Evolutionary conservation across 2,329 filamentous ascomycete species (phyloP).

Genomic region (Thelonectria blattea): DNA sequence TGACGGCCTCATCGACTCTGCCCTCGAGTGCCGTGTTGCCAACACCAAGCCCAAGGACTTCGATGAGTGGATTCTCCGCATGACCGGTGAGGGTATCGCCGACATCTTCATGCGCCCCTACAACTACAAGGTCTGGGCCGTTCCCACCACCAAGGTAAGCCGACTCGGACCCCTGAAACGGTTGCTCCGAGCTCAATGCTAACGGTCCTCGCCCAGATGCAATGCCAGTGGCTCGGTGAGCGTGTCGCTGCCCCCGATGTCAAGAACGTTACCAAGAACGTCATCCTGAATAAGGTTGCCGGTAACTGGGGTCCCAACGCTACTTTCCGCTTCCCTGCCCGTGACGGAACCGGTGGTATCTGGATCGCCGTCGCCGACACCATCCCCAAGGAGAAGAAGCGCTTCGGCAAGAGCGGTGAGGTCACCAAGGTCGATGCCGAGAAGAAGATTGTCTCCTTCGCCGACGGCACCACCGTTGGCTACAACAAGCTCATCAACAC

Average conservation of each 20-base stretch:
- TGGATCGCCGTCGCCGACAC: conserved; percentile 98
- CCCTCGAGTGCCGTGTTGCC: conserved; percentile 82
- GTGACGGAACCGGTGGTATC: conserved; percentile 95
- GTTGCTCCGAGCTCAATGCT: conserved; percentile 3
- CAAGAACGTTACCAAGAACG: conserved; percentile 92
- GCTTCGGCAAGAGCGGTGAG: conserved; percentile 83
- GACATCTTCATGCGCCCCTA: conserved; percentile 99
- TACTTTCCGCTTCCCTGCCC: conserved; percentile 96
- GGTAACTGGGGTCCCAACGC: conserved; percentile 98
- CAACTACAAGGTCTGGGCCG: conserved; percentile 99
- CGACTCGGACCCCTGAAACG: background rate
- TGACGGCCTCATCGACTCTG: conserved; percentile 94
- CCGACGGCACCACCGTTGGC: conserved; percentile 84
- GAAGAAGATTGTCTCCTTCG: conserved; percentile 81
- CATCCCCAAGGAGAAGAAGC: conserved; percentile 87
- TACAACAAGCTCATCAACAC: conserved; percentile 95
- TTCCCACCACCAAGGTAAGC: conserved; percentile 90
- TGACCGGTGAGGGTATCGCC: conserved; percentile 86
- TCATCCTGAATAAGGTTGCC: conserved; percentile 93
- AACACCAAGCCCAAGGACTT: conserved; percentile 95
- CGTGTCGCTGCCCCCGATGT: conserved; percentile 96
- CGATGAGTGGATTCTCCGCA: conserved; percentile 97
- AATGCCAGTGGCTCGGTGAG: conserved; percentile 98
- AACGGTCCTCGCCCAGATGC: conserved; percentile 71
- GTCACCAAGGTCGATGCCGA: conserved; percentile 88